Evolutionary conservation across 2,329 filamentous ascomycete genomes (phyloP).

Genomic region (Colletotrichum coccodes): DNA sequence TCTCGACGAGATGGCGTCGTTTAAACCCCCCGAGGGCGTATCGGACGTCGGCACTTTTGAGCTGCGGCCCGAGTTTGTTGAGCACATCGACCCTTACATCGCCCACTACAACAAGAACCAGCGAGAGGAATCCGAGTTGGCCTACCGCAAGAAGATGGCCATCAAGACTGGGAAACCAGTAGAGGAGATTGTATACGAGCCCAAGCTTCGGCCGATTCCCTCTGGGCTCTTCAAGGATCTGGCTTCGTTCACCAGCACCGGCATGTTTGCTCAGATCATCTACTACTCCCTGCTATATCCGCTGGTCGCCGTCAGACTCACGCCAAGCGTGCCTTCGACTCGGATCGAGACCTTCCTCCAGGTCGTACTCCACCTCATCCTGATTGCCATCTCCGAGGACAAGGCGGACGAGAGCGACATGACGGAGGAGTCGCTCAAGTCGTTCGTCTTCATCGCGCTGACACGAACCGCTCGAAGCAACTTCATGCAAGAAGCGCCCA

Average conservation of each 20-base stretch:
- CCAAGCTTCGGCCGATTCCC: conserved; percentile 79
- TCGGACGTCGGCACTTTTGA: conserved; percentile 96
- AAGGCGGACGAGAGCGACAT: conserved; percentile 65
- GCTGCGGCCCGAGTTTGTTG: conserved; percentile 85
- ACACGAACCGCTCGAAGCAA: conserved; percentile 70
- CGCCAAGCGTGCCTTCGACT: conserved; percentile 80
- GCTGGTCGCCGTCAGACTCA: conserved; percentile 73
- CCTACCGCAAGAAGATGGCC: conserved; percentile 87
- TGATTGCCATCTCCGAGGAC: conserved; percentile 90
- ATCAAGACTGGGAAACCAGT: conserved; percentile 84
- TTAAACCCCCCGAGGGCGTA: conserved; percentile 89
- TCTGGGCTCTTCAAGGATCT: conserved; percentile 82
- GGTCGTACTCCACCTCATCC: conserved; percentile 86
- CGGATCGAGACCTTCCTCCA: conserved; percentile 92
- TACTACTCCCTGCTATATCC: conserved; percentile 90
- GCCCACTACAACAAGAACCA: conserved; percentile 98
- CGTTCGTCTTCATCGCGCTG: conserved; percentile 80
- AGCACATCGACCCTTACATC: conserved; percentile 93
- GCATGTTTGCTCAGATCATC: conserved; percentile 89
- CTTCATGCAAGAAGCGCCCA: conserved; percentile 65
- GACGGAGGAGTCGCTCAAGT: conserved; percentile 60
- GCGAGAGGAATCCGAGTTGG: conserved; percentile 90
- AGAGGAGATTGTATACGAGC: conserved; percentile 91
- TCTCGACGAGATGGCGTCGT: conserved; percentile 87
- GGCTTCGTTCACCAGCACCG: conserved; percentile 82